Evolutionary conservation across 345 rosid species (phyloP), one percentile per base, ranked within the genome.

Genomic region (Balakata baccata): DNA sequence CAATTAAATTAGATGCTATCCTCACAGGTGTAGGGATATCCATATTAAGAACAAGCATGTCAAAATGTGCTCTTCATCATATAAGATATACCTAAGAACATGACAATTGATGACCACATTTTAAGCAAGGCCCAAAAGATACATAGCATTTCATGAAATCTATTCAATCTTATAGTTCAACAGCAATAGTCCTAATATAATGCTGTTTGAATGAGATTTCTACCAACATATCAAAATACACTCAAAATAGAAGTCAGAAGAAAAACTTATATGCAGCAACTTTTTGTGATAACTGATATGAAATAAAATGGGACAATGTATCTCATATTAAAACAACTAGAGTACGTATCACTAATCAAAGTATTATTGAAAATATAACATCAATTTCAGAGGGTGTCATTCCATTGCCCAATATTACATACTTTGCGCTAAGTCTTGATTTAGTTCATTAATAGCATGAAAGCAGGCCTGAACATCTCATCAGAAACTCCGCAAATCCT

Each of bases 361-460:
- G 87, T 72, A 92, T 25, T 9, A 78, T 86, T 34, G 98, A 76
- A 78, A 89, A 92, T 58, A 92, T 91, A 72, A 88, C 71, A 76
- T 94, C 98, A 71, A 89, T 88, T 74, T 80, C 97, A 8, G 98
- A 92, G 29, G 88, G 90, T n/a, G 84, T 84, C 61, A 86, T 71
- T 70, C 98, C 98, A 77, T 87, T 83, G 56, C 91, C 98, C 62
- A 84, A 74, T 52, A 94, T 79, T 65, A 94, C 95, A 3, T 97
- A 87, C 66, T 84, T 87, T 68, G n/a, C 65, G 75, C 82, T 85
- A 94, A 83, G 45, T 87, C 89, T 37, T 78, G 86, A 75, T 92
- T 90, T 51, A 94, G 74, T 74, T 80, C 73, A 61, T 64, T 76
- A 68, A 92, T 87, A 80, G 76, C 85, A 58, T 75, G 82, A 66